These are phyloP conservation scores for Jacaranda copaia DNA, from an alignment of 257 asterid species.

Conservation along the genomic window DNA sequence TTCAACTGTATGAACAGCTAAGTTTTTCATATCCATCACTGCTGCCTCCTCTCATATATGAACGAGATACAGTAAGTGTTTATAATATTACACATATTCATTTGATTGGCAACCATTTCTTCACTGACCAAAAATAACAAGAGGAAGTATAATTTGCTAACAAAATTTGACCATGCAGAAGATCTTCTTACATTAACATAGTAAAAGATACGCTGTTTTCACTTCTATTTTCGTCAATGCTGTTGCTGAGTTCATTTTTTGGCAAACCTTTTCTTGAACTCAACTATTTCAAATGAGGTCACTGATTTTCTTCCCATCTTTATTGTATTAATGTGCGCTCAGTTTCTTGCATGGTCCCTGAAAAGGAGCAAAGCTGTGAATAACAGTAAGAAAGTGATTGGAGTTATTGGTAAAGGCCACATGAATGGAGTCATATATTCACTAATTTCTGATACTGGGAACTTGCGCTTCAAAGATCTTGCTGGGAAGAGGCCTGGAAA, in stretches of 20 bases:
- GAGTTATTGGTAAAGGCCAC: conserved; percentile 90
- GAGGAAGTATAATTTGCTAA: background rate
- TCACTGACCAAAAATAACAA: background rate
- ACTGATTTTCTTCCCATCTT: background rate
- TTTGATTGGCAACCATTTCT: background rate
- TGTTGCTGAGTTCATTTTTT: background rate
- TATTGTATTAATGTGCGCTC: conserved; percentile 6
- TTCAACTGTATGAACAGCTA: conserved; percentile 75
- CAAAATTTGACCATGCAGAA: background rate
- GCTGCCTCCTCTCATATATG: conserved; percentile 79
- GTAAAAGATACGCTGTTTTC: too few species aligned
- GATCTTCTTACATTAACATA: background rate
- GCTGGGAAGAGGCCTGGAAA: conserved; percentile 59
- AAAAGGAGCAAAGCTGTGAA: conserved; percentile 98
- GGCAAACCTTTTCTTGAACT: background rate
- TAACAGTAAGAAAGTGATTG: conserved; percentile 74
- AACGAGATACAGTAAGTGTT: conserved; percentile 81
- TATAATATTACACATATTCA: background rate
- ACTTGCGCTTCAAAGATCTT: conserved; percentile 79
- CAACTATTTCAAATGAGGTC: background rate
- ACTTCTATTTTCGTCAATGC: too few species aligned
- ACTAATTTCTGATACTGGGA: conserved; percentile 76
- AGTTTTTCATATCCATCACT: conserved; percentile 83
- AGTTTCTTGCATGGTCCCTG: conserved; percentile 94
- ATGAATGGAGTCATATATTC: conserved; percentile 91